Evolutionary conservation across 768 basidiomycete genomes (phyloP), one percentile per base, ranked within the genome.

Genomic region (Agaricus subrufescens): DNA sequence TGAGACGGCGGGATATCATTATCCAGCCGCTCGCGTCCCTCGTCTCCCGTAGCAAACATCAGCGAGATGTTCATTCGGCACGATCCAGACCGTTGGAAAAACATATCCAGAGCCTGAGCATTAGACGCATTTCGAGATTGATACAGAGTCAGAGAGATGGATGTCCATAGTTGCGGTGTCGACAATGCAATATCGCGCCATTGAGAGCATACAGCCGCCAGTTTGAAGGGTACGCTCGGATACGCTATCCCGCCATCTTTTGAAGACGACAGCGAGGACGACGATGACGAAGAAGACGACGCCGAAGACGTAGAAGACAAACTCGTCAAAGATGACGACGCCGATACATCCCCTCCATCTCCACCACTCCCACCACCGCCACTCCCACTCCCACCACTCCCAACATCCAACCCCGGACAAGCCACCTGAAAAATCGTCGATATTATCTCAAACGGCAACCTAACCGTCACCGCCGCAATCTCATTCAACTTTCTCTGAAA

Each of bases 151-250:
- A 60, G 48, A 0, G 56, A 40, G 39, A 56, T 46, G 34, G 54
- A 60, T 8, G 54, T 52, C 58, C 58, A 60, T 4, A 60, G 39
- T 12, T 52, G 54, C 5, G 54, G 58, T 19, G 46, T 60, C 0
- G 50, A 56, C 2, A 56, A 38, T 11, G 52, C 50, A 15, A 60
- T 46, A 3, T 52, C 44, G 1, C 58, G 50, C 58, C 58, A 60
- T 8, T 52, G 54, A 8, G 49, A 47, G 48, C 54, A 60, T 1
- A 60, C 46, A 9, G 54, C 34, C 11, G 50, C 39, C n/a, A 60
- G 46, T 39, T 46, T 56, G 54, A 60, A 52, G 1, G 58, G 58
- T 7, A 55, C 26, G 7, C 26, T 48, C 0, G 54, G 54, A 34
- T 48, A 55, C 3, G 54, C 49, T 14, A 55, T 42, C 11, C 54